phyloP scores from a whole-genome alignment of 768 basidiomycete species.

The Leccinellum rugosiceps region DNA sequence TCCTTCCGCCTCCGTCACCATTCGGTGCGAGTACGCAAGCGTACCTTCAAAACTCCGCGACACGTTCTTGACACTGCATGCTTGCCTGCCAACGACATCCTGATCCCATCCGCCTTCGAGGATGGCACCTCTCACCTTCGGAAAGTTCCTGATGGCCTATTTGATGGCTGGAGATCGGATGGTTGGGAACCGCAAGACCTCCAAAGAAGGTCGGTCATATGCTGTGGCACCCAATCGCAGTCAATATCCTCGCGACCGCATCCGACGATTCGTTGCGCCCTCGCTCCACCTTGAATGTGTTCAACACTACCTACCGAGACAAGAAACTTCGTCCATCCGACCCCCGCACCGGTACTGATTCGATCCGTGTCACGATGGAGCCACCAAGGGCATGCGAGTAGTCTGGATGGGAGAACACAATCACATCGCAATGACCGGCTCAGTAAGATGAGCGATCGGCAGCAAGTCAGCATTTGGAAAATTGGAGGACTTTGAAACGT shows the following conservation, averaged over 20 bases:
- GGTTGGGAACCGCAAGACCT: conserved; percentile 83
- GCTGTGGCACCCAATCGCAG: conserved; percentile 88
- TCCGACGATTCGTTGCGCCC: conserved; percentile 72
- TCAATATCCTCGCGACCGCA: conserved; percentile 78
- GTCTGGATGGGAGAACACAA: conserved; percentile 90
- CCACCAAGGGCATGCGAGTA: conserved; percentile 89
- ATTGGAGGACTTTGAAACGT: conserved; percentile 68
- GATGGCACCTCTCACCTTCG: too few relatives aligned
- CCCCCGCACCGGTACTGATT: conserved; percentile 67
- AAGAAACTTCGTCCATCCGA: too few relatives aligned
- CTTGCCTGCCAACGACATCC: too few relatives aligned
- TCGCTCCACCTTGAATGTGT: conserved; percentile 51
- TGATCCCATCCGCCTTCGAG: too few relatives aligned
- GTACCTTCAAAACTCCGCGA: too few relatives aligned
- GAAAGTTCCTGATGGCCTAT: too few relatives aligned
- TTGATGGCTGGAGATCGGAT: too few relatives aligned
- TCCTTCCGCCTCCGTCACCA: too few relatives aligned
- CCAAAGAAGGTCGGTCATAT: conserved; percentile 93
- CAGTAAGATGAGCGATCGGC: conserved; percentile 94
- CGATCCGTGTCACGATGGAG: conserved; percentile 77
- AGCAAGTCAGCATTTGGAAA: conserved; percentile 90
- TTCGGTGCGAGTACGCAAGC: too few relatives aligned
- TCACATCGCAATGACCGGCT: conserved; percentile 91
- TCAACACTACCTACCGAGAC: too few relatives aligned
- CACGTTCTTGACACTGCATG: too few relatives aligned